phyloP scores from a whole-genome alignment of 2,329 filamentous ascomycete genomes.

The Westerdykella ornata region DNA sequence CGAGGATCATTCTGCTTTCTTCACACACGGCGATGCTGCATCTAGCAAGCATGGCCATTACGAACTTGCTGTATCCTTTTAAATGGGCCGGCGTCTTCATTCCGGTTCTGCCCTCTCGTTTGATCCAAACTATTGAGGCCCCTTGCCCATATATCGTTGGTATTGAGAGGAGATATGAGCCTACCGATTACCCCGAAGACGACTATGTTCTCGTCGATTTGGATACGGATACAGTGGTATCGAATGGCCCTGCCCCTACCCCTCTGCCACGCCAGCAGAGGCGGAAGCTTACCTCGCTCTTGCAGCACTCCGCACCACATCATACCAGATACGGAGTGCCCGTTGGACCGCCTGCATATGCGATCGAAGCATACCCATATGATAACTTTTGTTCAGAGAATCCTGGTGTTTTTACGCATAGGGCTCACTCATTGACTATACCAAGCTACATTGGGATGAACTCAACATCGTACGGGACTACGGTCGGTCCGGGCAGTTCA shows the following conservation, averaged over 20 bases:
- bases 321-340: conserved; percentile 79
- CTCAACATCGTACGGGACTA: conserved; percentile 76
- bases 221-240: conserved; percentile 83
- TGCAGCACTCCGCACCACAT: conserved; percentile 86
- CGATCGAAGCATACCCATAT: conserved; percentile 84
- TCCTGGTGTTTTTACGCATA: conserved; percentile 67
- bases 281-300: conserved; percentile 77
- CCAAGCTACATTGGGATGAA: conserved; percentile 84
- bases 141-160: conserved; percentile 97
- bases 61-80: conserved; percentile 78
- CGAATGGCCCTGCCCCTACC: conserved; percentile 66
- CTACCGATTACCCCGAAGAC: conserved; percentile 79
- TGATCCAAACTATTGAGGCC: conserved; percentile 86
- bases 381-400: conserved; percentile 88
- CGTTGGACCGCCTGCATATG: conserved; percentile 85
- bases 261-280: conserved; percentile 81
- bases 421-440: conserved; percentile 63
- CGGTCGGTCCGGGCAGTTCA: conserved; percentile 46
- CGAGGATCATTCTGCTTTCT: conserved; percentile 90
- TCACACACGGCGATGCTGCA: conserved; percentile 96
- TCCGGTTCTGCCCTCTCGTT: conserved; percentile 76
- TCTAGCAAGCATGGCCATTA: conserved; percentile 80
- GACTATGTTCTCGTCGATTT: conserved; percentile 94
- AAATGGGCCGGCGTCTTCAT: conserved; percentile 95
- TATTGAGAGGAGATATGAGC: conserved; percentile 85